phyloP scores from a whole-genome alignment of 129 eudicot species.

The Rutidosis leptorrhynchoides region DNA sequence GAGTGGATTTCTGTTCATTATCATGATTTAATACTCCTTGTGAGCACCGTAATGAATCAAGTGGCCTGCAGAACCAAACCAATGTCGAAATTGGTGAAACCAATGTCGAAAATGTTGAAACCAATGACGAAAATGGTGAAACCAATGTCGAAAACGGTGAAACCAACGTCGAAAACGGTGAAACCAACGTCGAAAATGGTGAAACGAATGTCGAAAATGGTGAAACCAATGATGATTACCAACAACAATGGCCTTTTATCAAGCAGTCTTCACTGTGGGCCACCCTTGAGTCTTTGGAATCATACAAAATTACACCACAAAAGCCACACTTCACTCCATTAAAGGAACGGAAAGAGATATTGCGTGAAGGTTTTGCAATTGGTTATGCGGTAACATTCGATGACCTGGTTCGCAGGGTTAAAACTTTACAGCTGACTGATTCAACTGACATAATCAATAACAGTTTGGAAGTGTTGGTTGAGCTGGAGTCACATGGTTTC shows the following conservation, averaged over 20 bases:
- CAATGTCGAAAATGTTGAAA: no score
- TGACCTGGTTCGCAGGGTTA: constrained; percentile 22
- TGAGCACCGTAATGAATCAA: not conserved
- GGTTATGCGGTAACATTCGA: constrained; percentile 36
- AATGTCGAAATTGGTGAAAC: no score
- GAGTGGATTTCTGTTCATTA: not conserved
- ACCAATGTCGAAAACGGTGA: no score
- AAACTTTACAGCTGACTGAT: constrained; percentile 24
- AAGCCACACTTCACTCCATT: constrained; percentile 40
- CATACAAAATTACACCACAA: constrained; percentile 20
- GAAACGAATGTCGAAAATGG: no score
- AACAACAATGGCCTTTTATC: constrained; percentile 30
- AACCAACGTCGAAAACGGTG: no score
- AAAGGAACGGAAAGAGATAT: constrained; percentile 11
- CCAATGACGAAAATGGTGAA: no score
- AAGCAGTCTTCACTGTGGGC: constrained; percentile 43
- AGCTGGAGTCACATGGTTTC: constrained; percentile 42
- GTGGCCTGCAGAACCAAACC: not conserved
- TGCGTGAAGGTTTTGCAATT: constrained; percentile 44
- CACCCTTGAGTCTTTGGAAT: constrained; percentile 25
- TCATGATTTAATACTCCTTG: not conserved
- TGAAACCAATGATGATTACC: no score
- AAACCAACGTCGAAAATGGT: no score
- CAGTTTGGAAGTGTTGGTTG: constrained; percentile 25
- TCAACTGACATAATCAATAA: constrained; percentile 18